A percentile compares a stretch with the other conserved stretches of the same genome.
phyloP scores from a whole-genome alignment of 257 asterid genomes.

The Solanum sitiens region DNA sequence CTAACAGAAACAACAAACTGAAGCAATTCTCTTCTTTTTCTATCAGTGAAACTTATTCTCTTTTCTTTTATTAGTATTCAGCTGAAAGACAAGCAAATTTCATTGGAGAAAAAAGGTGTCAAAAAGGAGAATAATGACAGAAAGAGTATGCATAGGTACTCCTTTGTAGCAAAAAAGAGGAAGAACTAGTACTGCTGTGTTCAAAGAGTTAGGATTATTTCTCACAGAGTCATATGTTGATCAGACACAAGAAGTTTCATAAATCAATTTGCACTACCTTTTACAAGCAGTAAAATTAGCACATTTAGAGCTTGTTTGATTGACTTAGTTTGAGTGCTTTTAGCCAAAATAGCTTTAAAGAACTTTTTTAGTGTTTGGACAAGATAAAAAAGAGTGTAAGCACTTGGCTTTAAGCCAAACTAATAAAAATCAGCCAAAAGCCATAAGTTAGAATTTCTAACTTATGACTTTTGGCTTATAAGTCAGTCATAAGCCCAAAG shows the following conservation, averaged over 20 bases:
- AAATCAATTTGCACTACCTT: not conserved
- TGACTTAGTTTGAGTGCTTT: not conserved
- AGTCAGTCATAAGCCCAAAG: not conserved
- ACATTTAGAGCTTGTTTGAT: not conserved
- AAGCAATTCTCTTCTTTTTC: not conserved
- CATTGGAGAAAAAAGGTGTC: not conserved
- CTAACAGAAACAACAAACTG: not conserved
- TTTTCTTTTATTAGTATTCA: not conserved
- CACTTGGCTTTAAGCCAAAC: not conserved
- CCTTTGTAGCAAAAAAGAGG: not conserved
- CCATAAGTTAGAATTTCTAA: not conserved
- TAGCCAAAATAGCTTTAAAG: not conserved
- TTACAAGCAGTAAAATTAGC: not conserved
- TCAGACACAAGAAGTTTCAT: not conserved
- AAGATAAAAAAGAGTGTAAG: not conserved
- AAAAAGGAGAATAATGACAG: not conserved
- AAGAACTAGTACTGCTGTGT: not conserved
- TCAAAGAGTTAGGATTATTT: not conserved
- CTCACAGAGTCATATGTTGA: not conserved
- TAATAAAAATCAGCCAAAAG: not conserved
- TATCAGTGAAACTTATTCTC: not conserved
- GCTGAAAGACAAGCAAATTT: not conserved
- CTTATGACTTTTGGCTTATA: not conserved
- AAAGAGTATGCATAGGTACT: not conserved
- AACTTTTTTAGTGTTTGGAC: not conserved